These are phyloP conservation scores for Fusarium fracticaudum DNA, from an alignment of 2,329 filamentous ascomycete genomes.

Conservation along the genomic window DNA sequence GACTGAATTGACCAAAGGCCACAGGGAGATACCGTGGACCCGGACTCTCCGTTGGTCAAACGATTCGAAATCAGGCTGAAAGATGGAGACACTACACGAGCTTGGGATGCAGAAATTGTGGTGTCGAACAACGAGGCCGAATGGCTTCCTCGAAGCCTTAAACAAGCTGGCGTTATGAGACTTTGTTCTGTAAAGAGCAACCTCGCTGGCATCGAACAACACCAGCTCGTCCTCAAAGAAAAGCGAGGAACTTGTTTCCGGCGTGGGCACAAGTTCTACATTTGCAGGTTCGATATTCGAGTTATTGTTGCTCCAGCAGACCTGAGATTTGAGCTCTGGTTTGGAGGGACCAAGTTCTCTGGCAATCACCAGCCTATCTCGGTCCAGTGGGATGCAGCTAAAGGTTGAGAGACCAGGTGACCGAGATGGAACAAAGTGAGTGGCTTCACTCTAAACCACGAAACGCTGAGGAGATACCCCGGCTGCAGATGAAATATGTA, in stretches of 20 bases:
- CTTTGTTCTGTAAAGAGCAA: conserved; percentile 54
- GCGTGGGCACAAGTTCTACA: conserved; percentile 50
- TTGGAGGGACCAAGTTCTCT: conserved; percentile 27
- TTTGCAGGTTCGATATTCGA: conserved; percentile 59
- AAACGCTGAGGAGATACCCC: not conserved
- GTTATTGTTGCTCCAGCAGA: conserved; percentile 65
- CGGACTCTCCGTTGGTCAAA: conserved; percentile 46
- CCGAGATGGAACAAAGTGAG: not conserved
- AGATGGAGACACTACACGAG: conserved; percentile 45
- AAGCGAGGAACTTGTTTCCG: conserved; percentile 49
- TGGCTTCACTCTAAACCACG: not conserved
- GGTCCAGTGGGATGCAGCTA: conserved; percentile 28
- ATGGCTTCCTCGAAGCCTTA: conserved; percentile 50
- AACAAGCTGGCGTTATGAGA: conserved; percentile 49
- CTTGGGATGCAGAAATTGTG: conserved; percentile 52
- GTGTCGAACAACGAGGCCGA: conserved; percentile 51
- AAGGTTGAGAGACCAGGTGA: not conserved
- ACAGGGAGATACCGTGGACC: conserved; percentile 53
- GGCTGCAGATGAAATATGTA: conserved; percentile 6
- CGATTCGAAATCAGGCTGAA: conserved; percentile 48
- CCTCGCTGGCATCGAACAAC: conserved; percentile 50
- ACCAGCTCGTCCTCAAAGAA: conserved; percentile 50
- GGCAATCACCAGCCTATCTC: conserved; percentile 34
- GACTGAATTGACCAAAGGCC: not conserved
- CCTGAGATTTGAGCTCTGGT: conserved; percentile 57